Base-by-base conservation (phyloP, 352 stramenopile species). In the Stramenopiles sp. region DNA sequence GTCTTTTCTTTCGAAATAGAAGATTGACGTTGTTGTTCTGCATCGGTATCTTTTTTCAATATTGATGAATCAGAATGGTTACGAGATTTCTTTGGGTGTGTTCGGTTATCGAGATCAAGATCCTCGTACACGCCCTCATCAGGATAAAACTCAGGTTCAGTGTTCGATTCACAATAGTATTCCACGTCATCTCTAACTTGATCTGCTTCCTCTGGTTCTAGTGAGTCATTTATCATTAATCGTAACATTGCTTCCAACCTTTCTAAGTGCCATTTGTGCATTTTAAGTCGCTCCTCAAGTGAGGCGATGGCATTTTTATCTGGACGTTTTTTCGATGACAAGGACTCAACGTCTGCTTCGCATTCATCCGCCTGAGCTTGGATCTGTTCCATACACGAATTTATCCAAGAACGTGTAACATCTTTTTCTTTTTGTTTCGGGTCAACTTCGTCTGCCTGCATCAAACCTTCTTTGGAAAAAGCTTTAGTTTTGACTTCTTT, bases 401-500 rank as follows among this genome's bases (percentile, higher is more conserved):
- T n/a, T n/a, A 15, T 32, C n/a, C 26, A n/a, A n/a, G 26, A 32
- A 32, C 26, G 26, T 15, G n/a, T 32, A n/a, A 32, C 26, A 15
- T 15, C 26, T n/a, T 32, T 32, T 32, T 32, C 26, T 32, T 15
- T 32, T 15, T 62, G 48, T 23, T 50, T 34, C 43, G 59, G 64
- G 12, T 54, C 54, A 50, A 86, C 61, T 51, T 90, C 73, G 23
- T 6, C 75, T n/a, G n/a, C n/a, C n/a, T n/a, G n/a, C n/a, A n/a
- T 75, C 24, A 97, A 53, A 2, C 85, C 85, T 49, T 95, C 81
- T 45, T 95, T 95, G 20, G 66, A 89, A 53, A 93, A 97, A 2
- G 80, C 85, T 52, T 97, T 97, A n/a, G 83, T 96, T 57, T 97
- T 97, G 6, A 79, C 94, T 59, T 97, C 85, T 46, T 93, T 93